Conservation (phyloP, 495 filamentous ascomycete species). For the Podospora anserina region DNA sequence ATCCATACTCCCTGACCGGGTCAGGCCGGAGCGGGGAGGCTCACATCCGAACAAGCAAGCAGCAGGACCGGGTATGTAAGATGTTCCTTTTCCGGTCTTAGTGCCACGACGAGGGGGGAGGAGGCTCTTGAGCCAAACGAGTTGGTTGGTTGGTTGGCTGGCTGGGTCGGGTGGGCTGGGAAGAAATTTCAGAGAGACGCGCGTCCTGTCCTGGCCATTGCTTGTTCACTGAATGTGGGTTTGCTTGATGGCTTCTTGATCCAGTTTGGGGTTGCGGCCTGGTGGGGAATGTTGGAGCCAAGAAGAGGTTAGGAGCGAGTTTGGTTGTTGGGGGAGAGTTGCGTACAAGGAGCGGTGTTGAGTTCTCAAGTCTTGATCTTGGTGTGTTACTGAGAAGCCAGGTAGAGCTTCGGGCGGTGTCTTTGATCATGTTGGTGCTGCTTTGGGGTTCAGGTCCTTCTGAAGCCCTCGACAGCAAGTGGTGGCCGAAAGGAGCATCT, state of each 20-base stretch:
- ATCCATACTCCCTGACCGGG: background rate
- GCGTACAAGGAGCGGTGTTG: background rate
- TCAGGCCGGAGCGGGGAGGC: background rate
- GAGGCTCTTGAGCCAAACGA: background rate
- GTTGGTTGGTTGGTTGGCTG: background rate
- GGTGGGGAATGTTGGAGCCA: background rate
- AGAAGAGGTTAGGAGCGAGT: background rate
- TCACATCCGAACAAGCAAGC: background rate
- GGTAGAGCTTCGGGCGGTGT: too few species aligned
- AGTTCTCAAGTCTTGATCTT: too few species aligned
- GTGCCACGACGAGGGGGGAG: background rate
- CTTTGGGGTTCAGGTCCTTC: background rate
- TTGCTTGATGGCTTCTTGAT: background rate
- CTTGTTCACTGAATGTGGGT: background rate
- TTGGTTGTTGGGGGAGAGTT: background rate
- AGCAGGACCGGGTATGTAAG: background rate
- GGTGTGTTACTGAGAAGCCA: too few species aligned
- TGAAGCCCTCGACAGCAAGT: background rate
- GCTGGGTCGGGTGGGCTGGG: background rate
- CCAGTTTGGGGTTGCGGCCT: background rate
- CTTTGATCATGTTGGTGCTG: background rate
- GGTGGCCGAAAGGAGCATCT: background rate
- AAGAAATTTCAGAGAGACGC: background rate
- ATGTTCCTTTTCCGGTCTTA: background rate
- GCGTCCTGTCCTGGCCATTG: background rate